Evolutionary conservation across 768 basidiomycete species (phyloP), one percentile per base, ranked within the genome.

Genomic region (Mycena crocata): DNA sequence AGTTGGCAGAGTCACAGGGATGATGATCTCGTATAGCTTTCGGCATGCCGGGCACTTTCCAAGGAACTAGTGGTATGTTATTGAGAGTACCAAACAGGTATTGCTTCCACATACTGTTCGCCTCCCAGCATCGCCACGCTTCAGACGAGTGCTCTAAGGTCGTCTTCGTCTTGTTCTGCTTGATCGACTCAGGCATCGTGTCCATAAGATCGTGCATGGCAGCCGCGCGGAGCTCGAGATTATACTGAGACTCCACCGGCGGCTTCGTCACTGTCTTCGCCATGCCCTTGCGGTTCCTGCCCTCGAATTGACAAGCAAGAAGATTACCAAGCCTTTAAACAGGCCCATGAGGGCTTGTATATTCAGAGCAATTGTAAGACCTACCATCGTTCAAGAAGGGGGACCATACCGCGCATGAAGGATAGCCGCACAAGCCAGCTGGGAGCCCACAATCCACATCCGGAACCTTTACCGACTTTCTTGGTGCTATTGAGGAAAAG

Each of bases 131-230:
- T 72, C 97, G 86, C 98, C 98, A 99, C 13, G 97, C 98, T 77
- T 99, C 98, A 4, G 96, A 98, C 71, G 99, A 81, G 77, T 99
- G 98, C 78, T 99, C 98, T 76, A 99, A 76, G 70, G 99, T 99
- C 14, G 98, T 99, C 85, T 99, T 99, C n/a, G 96, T 90, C 84
- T 99, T 99, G 82, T 99, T 99, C 80, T 96, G 95, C 81, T 96
- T 96, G 84, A 99, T 96, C 2, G 94, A 95, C 79, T 99, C 98
- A 9, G 98, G 98, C 97, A 99, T 98, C 97, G 99, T 98, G 83
- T 99, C 97, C 72, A 99, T 84, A 72, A 99, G 98, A 79, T 99
- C 97, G 81, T 98, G 97, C 98, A 99, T 99, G 73, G 99, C 97
- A 49, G 98, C 96, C 0, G 98, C 98, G 58, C 98, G 91, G 46